A percentile compares a stretch with the other conserved stretches of the same genome.
Evolutionary conservation across 2,329 filamentous ascomycete species (phyloP).

Genomic region (Phaeosphaeriaceae sp.): DNA sequence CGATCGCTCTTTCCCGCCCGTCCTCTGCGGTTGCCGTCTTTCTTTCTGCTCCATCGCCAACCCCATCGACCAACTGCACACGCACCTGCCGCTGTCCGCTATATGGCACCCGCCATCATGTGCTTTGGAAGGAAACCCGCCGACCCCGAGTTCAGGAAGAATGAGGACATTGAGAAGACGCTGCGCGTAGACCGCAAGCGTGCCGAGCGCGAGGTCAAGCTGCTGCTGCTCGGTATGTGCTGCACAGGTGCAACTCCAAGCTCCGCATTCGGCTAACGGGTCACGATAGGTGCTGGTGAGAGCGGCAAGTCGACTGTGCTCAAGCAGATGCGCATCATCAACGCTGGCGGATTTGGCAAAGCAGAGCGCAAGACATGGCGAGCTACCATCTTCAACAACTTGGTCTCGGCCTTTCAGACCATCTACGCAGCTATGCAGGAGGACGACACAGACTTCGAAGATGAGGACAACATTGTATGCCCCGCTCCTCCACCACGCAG

Average conservation of each 20-base stretch:
- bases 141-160: constrained; percentile 56
- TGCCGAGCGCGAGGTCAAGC: constrained; percentile 87
- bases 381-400: constrained; percentile 93
- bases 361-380: constrained; percentile 92
- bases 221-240: constrained; percentile 82
- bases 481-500: background rate
- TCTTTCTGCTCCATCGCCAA: constrained; percentile 2
- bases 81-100: constrained; percentile 11
- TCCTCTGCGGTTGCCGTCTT: constrained; percentile 9
- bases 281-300: constrained; percentile 82
- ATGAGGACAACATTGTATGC: constrained; percentile 76
- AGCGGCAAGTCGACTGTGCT: constrained; percentile 96
- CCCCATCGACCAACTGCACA: background rate
- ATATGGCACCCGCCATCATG: constrained; percentile 54
- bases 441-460: constrained; percentile 78
- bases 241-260: background rate
- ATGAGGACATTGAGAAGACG: constrained; percentile 81
- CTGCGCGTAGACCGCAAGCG: constrained; percentile 88
- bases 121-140: constrained; percentile 60
- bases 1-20: constrained; percentile 6
- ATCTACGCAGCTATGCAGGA: constrained; percentile 91
- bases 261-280: constrained; percentile 23
- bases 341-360: constrained; percentile 88
- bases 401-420: constrained; percentile 89
- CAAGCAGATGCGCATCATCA: constrained; percentile 99